These are phyloP conservation scores for Coprinopsis sp. DNA, from an alignment of 768 basidiomycete genomes.

Conservation along the genomic window DNA sequence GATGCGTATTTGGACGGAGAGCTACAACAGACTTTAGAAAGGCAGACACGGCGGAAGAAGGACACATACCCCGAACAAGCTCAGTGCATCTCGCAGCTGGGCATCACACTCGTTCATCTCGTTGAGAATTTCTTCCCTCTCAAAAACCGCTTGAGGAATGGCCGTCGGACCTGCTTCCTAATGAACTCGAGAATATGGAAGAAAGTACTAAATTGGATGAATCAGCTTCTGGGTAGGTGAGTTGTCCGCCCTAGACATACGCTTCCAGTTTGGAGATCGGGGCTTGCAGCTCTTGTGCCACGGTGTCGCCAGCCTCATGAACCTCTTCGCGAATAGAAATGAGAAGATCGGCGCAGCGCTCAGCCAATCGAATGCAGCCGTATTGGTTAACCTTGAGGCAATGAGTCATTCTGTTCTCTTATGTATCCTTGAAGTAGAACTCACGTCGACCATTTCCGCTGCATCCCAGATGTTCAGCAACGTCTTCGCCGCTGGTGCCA, in stretches of 20 bases:
- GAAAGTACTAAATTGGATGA: conserved; percentile 10
- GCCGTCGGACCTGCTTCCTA: conserved; percentile 53
- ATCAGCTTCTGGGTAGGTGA: background rate
- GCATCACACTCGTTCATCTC: conserved; percentile 24
- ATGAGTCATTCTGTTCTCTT: too few species aligned
- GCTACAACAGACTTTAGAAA: conserved; percentile 24
- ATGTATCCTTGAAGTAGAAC: conserved; percentile 17
- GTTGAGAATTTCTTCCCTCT: conserved; percentile 59
- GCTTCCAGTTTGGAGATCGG: conserved; percentile 45
- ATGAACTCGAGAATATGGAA: conserved; percentile 23
- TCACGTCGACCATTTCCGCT: conserved; percentile 49
- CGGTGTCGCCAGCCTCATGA: conserved; percentile 36
- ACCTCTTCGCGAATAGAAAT: conserved; percentile 52
- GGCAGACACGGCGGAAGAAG: background rate
- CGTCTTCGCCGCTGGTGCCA: conserved; percentile 43
- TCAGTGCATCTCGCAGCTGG: conserved; percentile 30
- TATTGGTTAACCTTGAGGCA: conserved; percentile 48
- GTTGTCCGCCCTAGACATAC: conserved; percentile 29
- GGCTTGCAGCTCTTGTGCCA: conserved; percentile 36
- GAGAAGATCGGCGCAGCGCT: conserved; percentile 57
- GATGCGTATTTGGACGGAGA: conserved; percentile 19
- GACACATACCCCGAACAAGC: conserved; percentile 44
- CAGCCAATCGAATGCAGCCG: conserved; percentile 54
- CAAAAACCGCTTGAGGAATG: conserved; percentile 76
- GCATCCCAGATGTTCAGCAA: conserved; percentile 53